phyloP scores from a whole-genome alignment of 1,284 basidiomycete species.

The Tetrapyrgos nigripes region DNA sequence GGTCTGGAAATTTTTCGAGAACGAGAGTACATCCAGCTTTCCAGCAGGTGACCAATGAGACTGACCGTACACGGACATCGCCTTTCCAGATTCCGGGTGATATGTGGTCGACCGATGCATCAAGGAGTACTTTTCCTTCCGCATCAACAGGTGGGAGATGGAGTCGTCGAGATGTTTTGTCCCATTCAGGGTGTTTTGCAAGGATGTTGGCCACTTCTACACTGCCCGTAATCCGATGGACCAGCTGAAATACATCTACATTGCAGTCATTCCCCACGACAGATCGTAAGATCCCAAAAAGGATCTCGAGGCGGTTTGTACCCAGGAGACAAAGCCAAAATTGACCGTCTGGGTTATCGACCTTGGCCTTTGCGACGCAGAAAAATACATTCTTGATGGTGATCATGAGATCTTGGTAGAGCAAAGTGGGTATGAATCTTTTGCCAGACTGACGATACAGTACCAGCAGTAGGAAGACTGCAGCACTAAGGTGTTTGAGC shows the following conservation, averaged over 20 bases:
- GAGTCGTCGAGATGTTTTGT: conserved; percentile 33
- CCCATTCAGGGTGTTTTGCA: too few species aligned
- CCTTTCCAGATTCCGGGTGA: background rate
- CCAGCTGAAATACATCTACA: conserved; percentile 36
- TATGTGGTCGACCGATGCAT: background rate
- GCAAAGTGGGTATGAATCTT: too few species aligned
- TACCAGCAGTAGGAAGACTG: conserved; percentile 34
- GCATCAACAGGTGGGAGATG: background rate
- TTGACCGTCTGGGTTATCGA: conserved; percentile 33
- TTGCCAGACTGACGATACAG: conserved; percentile 34
- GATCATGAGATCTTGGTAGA: too few species aligned
- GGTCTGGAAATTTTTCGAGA: background rate
- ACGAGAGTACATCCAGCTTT: background rate
- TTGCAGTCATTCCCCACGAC: conserved; percentile 43
- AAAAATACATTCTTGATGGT: too few species aligned
- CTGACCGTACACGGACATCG: background rate
- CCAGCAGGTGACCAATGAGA: background rate
- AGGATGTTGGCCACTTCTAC: conserved; percentile 39
- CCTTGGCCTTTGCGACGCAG: conserved; percentile 42
- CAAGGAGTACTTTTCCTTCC: background rate
- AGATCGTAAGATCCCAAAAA: conserved; percentile 37
- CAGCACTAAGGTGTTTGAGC: conserved; percentile 39
- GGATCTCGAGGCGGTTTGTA: conserved; percentile 41
- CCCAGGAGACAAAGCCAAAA: conserved; percentile 44
- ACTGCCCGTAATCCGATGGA: conserved; percentile 29